Evolutionary conservation across 176 grass and related monocot species (phyloP), one percentile per base, ranked within the genome.

Genomic region (Cymbopogon citratus): DNA sequence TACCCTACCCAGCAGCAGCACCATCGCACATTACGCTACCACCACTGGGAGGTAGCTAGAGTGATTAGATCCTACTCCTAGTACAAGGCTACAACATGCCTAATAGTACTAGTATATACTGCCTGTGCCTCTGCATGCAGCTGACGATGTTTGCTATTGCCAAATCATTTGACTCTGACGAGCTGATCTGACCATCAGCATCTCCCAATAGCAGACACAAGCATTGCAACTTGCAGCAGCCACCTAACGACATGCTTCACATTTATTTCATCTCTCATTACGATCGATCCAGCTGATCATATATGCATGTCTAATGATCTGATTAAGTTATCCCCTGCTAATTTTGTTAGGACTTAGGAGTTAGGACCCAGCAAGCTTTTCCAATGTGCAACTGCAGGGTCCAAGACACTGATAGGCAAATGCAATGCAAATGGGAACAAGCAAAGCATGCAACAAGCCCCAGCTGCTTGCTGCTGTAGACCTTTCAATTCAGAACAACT

Each of bases 131-230:
- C 81, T 75, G 52, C 19, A 23, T 51, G 48, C 48, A 21, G 49
- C 16, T 69, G 70, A 64, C 52, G 27, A 38, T 61, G 63, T 71
- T 40, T 14, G 31, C 77, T 85, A 85, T 85, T 81, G 77, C 56
- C 77, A 81, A 72, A 89, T 77, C 82, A 79, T 85, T 71, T 65
- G 77, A 63, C 19, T 26, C 12, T n/a, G 82, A 76, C 70, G 31
- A 69, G 77, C 33, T 35, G 82, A 77, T 81, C 71, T 77, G 87
- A 89, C 72, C 52, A 89, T 51, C 52, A 19, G 48, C 48, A 85
- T 71, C 71, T 69, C n/a, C 41, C 40, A 79, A 44, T 19, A 61
- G 38, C 57, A 63, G 71, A 35, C 63, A 60, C 12, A 54, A 39
- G 52, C 60, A 34, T 44, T 51, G 46, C 46, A 49, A 45, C 13